Evolutionary conservation across 106 monocot species (phyloP), one percentile per base, ranked within the genome.

Genomic region (Ottelia alismoides): DNA sequence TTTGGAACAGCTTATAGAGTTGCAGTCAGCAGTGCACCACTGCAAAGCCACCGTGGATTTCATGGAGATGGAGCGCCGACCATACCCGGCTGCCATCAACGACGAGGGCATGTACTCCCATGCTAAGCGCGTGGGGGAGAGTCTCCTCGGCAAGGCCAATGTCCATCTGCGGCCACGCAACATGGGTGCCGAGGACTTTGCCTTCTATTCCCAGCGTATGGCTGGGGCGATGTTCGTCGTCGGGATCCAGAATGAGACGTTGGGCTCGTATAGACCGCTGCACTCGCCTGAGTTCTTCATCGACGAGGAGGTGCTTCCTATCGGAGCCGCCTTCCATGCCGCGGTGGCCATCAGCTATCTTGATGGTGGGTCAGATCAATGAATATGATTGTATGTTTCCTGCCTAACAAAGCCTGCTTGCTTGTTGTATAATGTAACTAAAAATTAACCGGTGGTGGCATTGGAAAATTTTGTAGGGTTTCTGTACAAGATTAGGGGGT

Each of bases 251-350:
- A 79, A 76, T 22, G 70, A 76, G 25, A 64, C 76, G 14, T 22
- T 76, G 43, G 70, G 68, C 18, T 45, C 66, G 10, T 20, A 51
- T 6, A 45, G 71, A 30, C 11, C 27, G 0, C 10, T 74, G 51
- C 86, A 87, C 44, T 87, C 86, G 20, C 74, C 89, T 0, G 58
- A 72, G 47, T 84, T 89, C 45, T 53, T 77, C 25, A 7, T 80
- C 7, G 71, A 89, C 50, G 90, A 90, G 61, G 55, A 78, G 23
- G 76, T 31, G 24, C 72, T 90, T 5, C 77, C 80, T 1, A 63
- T 89, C 1, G 84, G 89, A 45, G 76, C 80, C 21, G 89, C 84
- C 1, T 61, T 89, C n/a, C 84, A 89, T 54, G 77, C 84, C 48
- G 73, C 71, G 7, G 84, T 90, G 51, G 84, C 84, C 2, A 58